Evolutionary conservation across 352 stramenopile species (phyloP).

Genomic region (Phytophthora pinifolia): DNA sequence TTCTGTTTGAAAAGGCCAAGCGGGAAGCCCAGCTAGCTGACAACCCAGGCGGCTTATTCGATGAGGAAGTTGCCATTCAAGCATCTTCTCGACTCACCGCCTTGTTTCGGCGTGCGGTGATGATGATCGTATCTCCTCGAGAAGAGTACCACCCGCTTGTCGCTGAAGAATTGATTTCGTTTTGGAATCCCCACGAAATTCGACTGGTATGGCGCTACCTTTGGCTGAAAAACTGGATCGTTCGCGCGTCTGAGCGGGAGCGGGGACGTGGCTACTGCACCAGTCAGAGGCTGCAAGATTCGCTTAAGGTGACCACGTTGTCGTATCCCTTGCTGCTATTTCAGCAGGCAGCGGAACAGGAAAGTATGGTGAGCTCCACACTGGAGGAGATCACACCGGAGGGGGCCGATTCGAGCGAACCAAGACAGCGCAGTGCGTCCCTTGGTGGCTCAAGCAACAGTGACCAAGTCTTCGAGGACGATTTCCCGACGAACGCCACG

Average conservation of each 20-base stretch:
- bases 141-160: constrained; percentile 79
- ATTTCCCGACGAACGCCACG: constrained; percentile 72
- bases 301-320: constrained; percentile 67
- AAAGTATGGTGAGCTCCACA: constrained; percentile 65
- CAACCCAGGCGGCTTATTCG: constrained; percentile 55
- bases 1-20: constrained; percentile 61
- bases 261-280: constrained; percentile 61
- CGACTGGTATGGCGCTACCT: constrained; percentile 81
- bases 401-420: constrained; percentile 1
- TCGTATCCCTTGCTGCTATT: constrained; percentile 73
- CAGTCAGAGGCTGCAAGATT: constrained; percentile 66
- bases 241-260: constrained; percentile 71
- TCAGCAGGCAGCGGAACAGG: constrained; percentile 71
- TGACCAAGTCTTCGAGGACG: constrained; percentile 60
- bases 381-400: constrained; percentile 53
- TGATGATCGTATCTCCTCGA: constrained; percentile 77
- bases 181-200: constrained; percentile 73
- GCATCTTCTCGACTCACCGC: constrained; percentile 58
- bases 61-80: constrained; percentile 68
- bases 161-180: constrained; percentile 82
- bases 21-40: constrained; percentile 39
- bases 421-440: constrained; percentile 3
- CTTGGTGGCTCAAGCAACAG: constrained; percentile 8
- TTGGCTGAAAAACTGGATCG: constrained; percentile 87
- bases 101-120: constrained; percentile 74